Evolutionary conservation across 148 eudicot genomes (phyloP).

Genomic region (Chenopodium album): DNA sequence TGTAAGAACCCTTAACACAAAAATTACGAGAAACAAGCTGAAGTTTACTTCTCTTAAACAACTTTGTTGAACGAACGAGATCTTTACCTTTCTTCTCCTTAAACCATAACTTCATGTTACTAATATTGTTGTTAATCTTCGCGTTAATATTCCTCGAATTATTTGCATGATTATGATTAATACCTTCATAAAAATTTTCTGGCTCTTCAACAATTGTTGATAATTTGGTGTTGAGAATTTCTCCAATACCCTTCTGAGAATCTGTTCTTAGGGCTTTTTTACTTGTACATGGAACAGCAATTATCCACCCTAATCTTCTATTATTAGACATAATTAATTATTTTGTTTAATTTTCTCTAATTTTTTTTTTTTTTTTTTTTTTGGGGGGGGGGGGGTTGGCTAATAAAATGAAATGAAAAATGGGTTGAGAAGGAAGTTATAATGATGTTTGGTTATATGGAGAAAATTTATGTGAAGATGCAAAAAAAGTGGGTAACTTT

Average conservation of each 20-base stretch:
- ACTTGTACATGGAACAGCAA: conserved; percentile 26
- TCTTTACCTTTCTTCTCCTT: conserved; percentile 26
- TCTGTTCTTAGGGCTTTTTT: conserved; percentile 27
- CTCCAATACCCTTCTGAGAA: conserved; percentile 30
- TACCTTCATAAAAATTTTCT: conserved; percentile 9
- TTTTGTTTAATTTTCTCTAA: background rate
- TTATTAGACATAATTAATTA: background rate
- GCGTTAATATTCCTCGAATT: background rate
- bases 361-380: no score
- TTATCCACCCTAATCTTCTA: conserved; percentile 21
- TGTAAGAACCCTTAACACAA: conserved; percentile 30
- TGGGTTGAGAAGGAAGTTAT: background rate
- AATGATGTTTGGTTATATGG: background rate
- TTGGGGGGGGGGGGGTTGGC: no score
- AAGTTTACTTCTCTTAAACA: conserved; percentile 28
- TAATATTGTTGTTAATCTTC: background rate
- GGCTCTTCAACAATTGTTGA: conserved; percentile 32
- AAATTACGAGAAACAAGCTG: conserved; percentile 26
- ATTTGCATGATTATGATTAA: background rate
- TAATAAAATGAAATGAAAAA: background rate
- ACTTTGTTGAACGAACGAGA: conserved; percentile 6
- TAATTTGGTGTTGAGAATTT: conserved; percentile 27
- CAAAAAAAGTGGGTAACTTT: conserved; percentile 24
- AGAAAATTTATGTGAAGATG: background rate
- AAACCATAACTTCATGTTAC: conserved; percentile 20